A percentile compares a stretch with the other conserved stretches of the same genome.
Evolutionary conservation across 2,329 filamentous ascomycete species (phyloP).

Genomic region (Aspergillus calidoustus): DNA sequence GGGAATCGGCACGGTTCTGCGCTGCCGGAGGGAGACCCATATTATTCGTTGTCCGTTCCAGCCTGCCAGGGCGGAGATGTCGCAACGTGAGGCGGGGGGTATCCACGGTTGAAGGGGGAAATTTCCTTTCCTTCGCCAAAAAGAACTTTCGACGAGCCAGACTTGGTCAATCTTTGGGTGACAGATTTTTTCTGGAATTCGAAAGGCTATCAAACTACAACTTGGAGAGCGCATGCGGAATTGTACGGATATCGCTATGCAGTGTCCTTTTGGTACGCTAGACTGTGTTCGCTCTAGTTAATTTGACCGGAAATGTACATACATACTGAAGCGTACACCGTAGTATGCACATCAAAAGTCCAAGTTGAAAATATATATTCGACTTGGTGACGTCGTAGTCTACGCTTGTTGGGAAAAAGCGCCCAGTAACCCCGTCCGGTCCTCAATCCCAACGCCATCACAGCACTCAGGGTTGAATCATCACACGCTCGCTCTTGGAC

Average conservation of each 20-base stretch:
- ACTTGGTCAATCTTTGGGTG: neutral
- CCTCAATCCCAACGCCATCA: neutral
- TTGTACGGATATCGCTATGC: neutral
- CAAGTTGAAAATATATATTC: neutral
- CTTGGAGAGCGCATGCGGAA: neutral
- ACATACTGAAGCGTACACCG: neutral
- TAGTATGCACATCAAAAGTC: no score
- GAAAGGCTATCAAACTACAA: neutral
- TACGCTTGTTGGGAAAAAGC: neutral
- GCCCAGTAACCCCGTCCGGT: neutral
- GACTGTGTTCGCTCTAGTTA: neutral
- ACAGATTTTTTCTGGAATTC: neutral
- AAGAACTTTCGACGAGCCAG: slow-evolving; percentile 7
- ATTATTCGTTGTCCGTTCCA: neutral
- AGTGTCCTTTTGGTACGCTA: neutral
- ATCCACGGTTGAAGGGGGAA: slow-evolving; percentile 3
- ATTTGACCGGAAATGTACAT: neutral
- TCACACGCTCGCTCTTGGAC: neutral
- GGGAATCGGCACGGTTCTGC: slow-evolving; percentile 30
- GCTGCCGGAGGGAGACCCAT: neutral
- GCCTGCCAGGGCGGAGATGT: neutral
- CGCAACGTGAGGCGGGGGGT: neutral
- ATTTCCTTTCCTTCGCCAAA: neutral
- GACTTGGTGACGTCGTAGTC: neutral
- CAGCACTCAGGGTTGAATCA: neutral